Base-by-base conservation (phyloP, 371 early-diverging fungal genomes). In the Blastocladiella emersonii region DNA sequence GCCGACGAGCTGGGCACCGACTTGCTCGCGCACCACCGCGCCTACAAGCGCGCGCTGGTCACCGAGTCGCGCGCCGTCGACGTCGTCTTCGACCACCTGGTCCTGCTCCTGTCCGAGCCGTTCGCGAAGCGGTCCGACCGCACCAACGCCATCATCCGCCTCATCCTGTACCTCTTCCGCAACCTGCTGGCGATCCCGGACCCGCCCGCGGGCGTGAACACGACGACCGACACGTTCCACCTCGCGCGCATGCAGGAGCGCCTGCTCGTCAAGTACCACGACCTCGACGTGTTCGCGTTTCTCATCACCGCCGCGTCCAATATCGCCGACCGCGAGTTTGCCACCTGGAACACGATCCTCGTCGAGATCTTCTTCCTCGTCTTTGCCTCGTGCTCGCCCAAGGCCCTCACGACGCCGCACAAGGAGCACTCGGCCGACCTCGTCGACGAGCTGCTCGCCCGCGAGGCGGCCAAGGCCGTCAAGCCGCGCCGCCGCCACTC, bases 111-210 rank as follows among this genome's bases (percentile, higher is more conserved):
- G 19, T 67, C 76, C 12, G 72, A 76, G n/a, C 77, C 80, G 17
- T n/a, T 37, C 45, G 68, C 84, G 41, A 76, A 84, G 60, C 73
- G 88, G 45, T 78, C 83, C 0, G 76, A 79, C 25, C 74, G 79
- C 57, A 90, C 90, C 61, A 75, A 80, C 39, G 82, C 83, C 25
- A 74, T 86, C 21, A 83, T 91, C 60, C 83, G 89, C 44, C 77
- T 90, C 12, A 82, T 85, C 8, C 69, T 92, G 34, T 83, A 84
- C 34, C 71, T 91, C 10, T 82, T 88, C 63, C 82, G 93, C 25
- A 92, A 92, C 68, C 67, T 91, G 56, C 76, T 90, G 17, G 88
- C 89, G 8, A 89, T 91, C 49, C 80, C 79, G 13, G 93, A 92
- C 62, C 68, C 80, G 23, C 78, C 81, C 56, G 74, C 75, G 1